Evolutionary conservation across 1,139 yeast genomes (phyloP), one percentile per base, ranked within the genome.

Genomic region (Geotrichum europaeum): DNA sequence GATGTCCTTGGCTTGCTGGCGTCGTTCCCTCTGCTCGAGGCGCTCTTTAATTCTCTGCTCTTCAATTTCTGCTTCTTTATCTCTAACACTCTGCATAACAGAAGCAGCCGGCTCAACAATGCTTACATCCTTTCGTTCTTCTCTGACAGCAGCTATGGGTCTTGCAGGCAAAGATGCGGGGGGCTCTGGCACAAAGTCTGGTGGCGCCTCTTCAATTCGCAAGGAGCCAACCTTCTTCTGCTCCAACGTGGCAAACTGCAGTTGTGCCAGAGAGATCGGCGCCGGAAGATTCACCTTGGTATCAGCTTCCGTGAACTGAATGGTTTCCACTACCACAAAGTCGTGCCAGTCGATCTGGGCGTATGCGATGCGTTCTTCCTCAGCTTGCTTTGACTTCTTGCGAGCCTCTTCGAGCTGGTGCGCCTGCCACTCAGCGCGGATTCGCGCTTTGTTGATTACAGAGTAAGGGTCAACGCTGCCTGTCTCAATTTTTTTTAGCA

Each of bases 291-390:
- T 87, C 9, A 81, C 80, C 18, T 81, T 84, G 60, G 79, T 78
- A 70, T 89, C 96, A 0, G 84, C 77, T 1, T 84, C 85, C 49
- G 83, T 84, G 67, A 91, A 87, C 59, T 81, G 83, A 13, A 90
- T 78, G 1, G 86, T 84, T 56, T 86, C 91, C 3, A 88, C 87
- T 20, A 90, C 77, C 1, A 80, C 77, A 69, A 91, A 91, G 64
- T 88, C 89, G 63, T 86, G 86, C 99, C 99, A 94, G 72, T 92
- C 92, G 30, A 90, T 86, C 36, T 87, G 82, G 0, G 95, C 92
- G 73, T 80, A 89, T 55, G 82, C 84, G 32, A 83, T 77, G 73
- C 70, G 65, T 58, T 80, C 80, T 58, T 75, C 65, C 63, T 75
- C 75, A 59, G 73, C 67, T 61, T 72, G 67, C 69, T 76, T 70